These are phyloP conservation scores for Phoma sp. DNA, from an alignment of 2,329 filamentous ascomycete genomes.

Conservation along the genomic window DNA sequence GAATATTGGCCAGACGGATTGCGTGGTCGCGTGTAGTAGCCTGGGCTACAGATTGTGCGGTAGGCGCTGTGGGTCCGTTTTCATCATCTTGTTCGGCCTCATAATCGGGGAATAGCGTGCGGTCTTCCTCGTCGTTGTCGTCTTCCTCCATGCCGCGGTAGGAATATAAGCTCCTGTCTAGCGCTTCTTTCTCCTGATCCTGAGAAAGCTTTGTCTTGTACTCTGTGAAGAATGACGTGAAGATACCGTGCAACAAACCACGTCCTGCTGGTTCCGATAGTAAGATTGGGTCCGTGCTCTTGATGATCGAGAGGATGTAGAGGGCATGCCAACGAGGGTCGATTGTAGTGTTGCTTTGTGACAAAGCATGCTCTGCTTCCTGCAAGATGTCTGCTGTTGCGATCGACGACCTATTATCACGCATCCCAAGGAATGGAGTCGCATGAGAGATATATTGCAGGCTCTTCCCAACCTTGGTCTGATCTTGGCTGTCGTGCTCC, in stretches of 20 bases:
- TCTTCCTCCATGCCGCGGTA: slow-evolving; percentile 84
- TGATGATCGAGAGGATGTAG: slow-evolving; percentile 33
- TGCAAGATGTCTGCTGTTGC: slow-evolving; percentile 27
- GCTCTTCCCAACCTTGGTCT: slow-evolving; percentile 25
- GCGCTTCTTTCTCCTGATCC: slow-evolving; percentile 77
- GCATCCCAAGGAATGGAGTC: slow-evolving; percentile 45
- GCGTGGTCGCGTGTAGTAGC: slow-evolving; percentile 43
- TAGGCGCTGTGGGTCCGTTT: slow-evolving; percentile 22
- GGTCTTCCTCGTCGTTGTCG: slow-evolving; percentile 78
- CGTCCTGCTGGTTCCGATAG: slow-evolving; percentile 23
- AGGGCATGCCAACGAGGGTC: slow-evolving; percentile 50
- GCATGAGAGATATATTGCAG: slow-evolving; percentile 35
- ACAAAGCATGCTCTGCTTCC: slow-evolving; percentile 29
- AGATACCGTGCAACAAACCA: slow-evolving; percentile 67
- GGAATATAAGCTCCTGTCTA: slow-evolving; percentile 79
- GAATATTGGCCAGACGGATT: slow-evolving; percentile 44
- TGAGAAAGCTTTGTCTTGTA: slow-evolving; percentile 81
- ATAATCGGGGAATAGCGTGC: slow-evolving; percentile 81
- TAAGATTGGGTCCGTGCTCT: slow-evolving; percentile 30
- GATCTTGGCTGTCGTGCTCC: slow-evolving; percentile 24
- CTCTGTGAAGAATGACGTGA: slow-evolving; percentile 76
- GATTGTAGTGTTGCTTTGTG: slow-evolving; percentile 27
- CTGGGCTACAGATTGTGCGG: slow-evolving; percentile 4
- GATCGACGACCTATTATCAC: slow-evolving; percentile 13
- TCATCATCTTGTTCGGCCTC: slow-evolving; percentile 59